These are phyloP conservation scores for Pythium apleroticum DNA, from an alignment of 352 stramenopile genomes.

Conservation along the genomic window DNA sequence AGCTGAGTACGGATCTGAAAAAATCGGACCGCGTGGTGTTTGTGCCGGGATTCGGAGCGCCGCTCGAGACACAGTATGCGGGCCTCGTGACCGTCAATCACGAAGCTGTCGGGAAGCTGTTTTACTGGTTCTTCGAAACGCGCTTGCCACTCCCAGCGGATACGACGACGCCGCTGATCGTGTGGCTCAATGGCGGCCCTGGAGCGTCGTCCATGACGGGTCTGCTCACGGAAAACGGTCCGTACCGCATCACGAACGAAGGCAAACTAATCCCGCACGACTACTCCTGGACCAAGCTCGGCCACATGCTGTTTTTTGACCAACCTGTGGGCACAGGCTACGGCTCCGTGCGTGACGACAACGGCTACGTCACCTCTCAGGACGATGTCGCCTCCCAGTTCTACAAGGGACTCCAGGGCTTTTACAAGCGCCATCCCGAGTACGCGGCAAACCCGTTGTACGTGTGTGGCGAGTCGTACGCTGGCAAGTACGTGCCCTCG, in stretches of 20 bases:
- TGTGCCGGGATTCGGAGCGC: conserved; percentile 64
- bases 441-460: conserved; percentile 65
- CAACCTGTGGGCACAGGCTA: conserved; percentile 83
- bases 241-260: conserved; percentile 67
- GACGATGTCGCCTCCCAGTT: conserved; percentile 84
- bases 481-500: conserved; percentile 95
- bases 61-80: conserved; percentile 76
- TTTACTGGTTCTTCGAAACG: conserved; percentile 89
- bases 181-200: conserved; percentile 84
- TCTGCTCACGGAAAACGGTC: conserved; percentile 75
- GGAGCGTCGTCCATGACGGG: conserved; percentile 81
- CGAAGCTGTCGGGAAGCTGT: conserved; percentile 55
- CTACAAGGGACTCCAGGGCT: conserved; percentile 90
- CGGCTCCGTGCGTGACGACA: conserved; percentile 66
- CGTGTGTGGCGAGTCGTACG: conserved; percentile 93
- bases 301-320: conserved; percentile 86
- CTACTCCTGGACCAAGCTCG: conserved; percentile 72
- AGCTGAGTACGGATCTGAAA: neutral
- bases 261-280: conserved; percentile 68
- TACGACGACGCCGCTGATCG: conserved; percentile 54
- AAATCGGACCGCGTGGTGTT: conserved; percentile 39
- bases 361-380: conserved; percentile 69
- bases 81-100: conserved; percentile 66
- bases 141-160: conserved; percentile 26
- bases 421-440: conserved; percentile 87